Base-by-base conservation (phyloP, 169 alveolate species). In the Plasmodium inui region DNA sequence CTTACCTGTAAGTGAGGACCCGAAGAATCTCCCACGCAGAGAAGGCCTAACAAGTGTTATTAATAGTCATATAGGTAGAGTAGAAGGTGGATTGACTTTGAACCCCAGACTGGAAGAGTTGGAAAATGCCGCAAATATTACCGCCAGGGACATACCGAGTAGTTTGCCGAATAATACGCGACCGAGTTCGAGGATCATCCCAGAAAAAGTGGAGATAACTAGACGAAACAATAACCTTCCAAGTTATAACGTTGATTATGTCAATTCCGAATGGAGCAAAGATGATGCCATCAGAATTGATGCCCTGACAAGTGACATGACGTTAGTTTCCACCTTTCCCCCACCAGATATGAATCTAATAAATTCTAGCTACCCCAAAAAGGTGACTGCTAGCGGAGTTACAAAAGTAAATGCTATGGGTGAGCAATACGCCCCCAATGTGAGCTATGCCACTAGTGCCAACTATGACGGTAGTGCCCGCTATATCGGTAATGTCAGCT, bases 261-360 rank as follows among this genome's bases (percentile, higher is more conserved):
- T 79, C 53, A 78, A 53, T 79, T 67, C 94, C 30, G 78, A 85
- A 74, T 73, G 93, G 91, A 86, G 83, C 57, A 46, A 80, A 78
- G 74, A 34, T 78, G 78, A 84, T 72, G 61, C 53, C 17, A 46
- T 55, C 14, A 76, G 53, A 46, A 67, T 70, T 79, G 67, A 83
- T 50, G 83, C 88, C 67, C 61, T 84, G 76, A 41, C 53, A 67
- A 82, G 92, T 92, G 97, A 72, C 86, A n/a, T 79, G n/a, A 78
- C 84, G 22, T 26, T 93, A 80, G 88, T 89, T 85, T 82, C 93
- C 41, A 70, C 96, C 26, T 82, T 81, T 61, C 19, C 96, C 28
- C 92, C 92, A 19, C 80, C 96, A 72, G 83, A 83, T 90, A 9
- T 76, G 73, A 86, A 79, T 92, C 26, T 83, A 82, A 41, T 82